phyloP scores from a whole-genome alignment of 495 filamentous ascomycete species.

The Aspergillus bertholletiae region DNA sequence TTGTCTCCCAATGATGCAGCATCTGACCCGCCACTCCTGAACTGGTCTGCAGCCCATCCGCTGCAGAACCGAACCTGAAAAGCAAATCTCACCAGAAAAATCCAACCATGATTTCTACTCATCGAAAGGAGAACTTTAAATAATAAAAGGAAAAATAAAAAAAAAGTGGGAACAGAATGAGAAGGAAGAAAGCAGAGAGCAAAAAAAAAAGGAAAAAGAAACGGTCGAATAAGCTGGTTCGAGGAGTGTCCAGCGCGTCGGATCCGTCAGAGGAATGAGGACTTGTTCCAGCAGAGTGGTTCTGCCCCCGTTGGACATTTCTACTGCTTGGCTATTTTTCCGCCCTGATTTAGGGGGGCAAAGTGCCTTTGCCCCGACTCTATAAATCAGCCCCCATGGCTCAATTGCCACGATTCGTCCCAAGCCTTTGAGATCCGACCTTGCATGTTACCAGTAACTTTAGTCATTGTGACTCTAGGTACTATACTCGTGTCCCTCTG shows the following conservation, averaged over 20 bases:
- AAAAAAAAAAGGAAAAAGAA: conserved; percentile 8
- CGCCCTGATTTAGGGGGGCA: conserved; percentile 3
- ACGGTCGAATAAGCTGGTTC: conserved; percentile 1
- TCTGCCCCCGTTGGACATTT: not conserved
- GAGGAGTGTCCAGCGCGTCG: not conserved
- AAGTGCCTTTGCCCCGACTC: not conserved
- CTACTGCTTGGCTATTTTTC: conserved; percentile 1
- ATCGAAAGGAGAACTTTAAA: not conserved
- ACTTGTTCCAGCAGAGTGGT: not conserved
- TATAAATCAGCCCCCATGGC: not conserved
- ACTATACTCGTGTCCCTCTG: not conserved
- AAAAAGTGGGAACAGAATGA: conserved; percentile 5
- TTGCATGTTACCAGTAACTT: not conserved
- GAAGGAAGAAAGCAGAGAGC: conserved; percentile 12
- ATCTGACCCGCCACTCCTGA: conserved; percentile 37
- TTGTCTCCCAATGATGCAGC: conserved; percentile 30
- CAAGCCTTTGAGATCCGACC: not conserved
- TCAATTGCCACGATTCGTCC: not conserved
- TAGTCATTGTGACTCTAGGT: not conserved
- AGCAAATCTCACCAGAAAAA: conserved; percentile 10
- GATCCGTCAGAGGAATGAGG: not conserved
- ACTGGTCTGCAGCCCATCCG: conserved; percentile 25
- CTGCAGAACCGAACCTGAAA: conserved; percentile 16
- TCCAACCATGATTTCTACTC: conserved; percentile 1
- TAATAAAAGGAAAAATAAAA: not conserved